phyloP scores from a whole-genome alignment of 192 early-diverging fungal species.

The Coemansia sp. region DNA sequence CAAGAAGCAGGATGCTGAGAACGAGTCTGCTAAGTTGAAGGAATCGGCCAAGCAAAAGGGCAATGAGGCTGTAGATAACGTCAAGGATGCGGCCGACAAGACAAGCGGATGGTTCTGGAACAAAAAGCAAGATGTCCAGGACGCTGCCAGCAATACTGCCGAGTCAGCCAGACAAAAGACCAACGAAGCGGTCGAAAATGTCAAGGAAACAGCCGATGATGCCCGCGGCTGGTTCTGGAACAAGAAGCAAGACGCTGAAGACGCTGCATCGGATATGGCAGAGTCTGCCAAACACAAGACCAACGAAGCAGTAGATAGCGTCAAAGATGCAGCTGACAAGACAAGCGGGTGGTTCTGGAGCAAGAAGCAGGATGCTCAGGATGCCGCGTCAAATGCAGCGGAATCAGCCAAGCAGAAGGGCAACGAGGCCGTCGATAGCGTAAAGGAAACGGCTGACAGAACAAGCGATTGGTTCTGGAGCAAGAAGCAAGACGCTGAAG shows the following conservation, averaged over 20 bases:
- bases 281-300: not conserved
- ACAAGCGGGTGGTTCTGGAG: constrained; percentile 36
- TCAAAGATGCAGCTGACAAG: constrained; percentile 12
- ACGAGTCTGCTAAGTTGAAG: too few relatives aligned
- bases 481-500: too few relatives aligned
- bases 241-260: too few relatives aligned
- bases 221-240: too few relatives aligned
- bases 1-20: too few relatives aligned
- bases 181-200: too few relatives aligned
- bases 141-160: not conserved
- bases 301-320: not conserved
- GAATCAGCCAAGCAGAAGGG: not conserved
- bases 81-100: constrained; percentile 14
- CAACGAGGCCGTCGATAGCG: too few relatives aligned
- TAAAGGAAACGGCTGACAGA: too few relatives aligned
- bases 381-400: not conserved
- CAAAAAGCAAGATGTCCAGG: constrained; percentile 18
- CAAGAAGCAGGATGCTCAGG: constrained; percentile 16
- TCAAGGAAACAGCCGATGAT: too few relatives aligned
- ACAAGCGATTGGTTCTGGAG: too few relatives aligned
- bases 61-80: not conserved
- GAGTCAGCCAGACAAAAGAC: not conserved
- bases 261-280: too few relatives aligned
- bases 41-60: not conserved
- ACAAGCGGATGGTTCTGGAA: constrained; percentile 36